Evolutionary conservation across 805 yeast genomes (phyloP).

Genomic region (Scheffersomyces spartinae): DNA sequence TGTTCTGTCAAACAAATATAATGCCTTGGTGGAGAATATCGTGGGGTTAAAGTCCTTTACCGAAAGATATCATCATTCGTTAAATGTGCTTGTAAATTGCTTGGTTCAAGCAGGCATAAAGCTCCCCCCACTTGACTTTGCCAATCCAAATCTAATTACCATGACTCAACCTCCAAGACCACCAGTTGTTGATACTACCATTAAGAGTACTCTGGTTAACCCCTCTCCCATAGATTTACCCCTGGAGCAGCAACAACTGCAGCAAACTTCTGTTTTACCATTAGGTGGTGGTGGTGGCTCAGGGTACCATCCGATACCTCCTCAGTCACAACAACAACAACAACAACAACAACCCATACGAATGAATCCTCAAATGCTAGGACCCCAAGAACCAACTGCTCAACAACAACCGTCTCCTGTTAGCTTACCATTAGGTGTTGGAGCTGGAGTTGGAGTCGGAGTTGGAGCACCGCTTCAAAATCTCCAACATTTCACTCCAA

Average conservation of each 20-base stretch:
- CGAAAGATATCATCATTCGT: slow-evolving; percentile 43
- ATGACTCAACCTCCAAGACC: slow-evolving; percentile 11
- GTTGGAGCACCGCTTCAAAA: too few relatives aligned
- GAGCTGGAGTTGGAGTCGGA: too few relatives aligned
- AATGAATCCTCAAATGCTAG: slow-evolving; percentile 5
- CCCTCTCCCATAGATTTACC: slow-evolving; percentile 2
- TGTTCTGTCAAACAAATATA: slow-evolving; percentile 43
- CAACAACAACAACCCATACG: slow-evolving; percentile 7
- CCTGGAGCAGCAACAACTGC: slow-evolving; percentile 5
- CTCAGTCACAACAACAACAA: slow-evolving; percentile 4
- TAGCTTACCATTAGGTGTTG: too few relatives aligned
- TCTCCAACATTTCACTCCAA: not conserved
- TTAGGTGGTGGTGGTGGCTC: too few relatives aligned
- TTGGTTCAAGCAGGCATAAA: slow-evolving; percentile 52
- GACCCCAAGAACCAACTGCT: slow-evolving; percentile 3
- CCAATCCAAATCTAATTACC: slow-evolving; percentile 21
- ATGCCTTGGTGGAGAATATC: slow-evolving; percentile 51
- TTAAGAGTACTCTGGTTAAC: too few relatives aligned
- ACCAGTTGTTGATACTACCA: too few relatives aligned
- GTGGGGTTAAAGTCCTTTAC: slow-evolving; percentile 44
- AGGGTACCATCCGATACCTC: slow-evolving; percentile 4
- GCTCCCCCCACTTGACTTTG: slow-evolving; percentile 52
- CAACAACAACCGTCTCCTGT: slow-evolving; percentile 13
- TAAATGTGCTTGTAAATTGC: slow-evolving; percentile 37
- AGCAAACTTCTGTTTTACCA: too few relatives aligned